Evolutionary conservation across 2,329 filamentous ascomycete genomes (phyloP).

Genomic region (Atkinsonella hypoxylon): DNA sequence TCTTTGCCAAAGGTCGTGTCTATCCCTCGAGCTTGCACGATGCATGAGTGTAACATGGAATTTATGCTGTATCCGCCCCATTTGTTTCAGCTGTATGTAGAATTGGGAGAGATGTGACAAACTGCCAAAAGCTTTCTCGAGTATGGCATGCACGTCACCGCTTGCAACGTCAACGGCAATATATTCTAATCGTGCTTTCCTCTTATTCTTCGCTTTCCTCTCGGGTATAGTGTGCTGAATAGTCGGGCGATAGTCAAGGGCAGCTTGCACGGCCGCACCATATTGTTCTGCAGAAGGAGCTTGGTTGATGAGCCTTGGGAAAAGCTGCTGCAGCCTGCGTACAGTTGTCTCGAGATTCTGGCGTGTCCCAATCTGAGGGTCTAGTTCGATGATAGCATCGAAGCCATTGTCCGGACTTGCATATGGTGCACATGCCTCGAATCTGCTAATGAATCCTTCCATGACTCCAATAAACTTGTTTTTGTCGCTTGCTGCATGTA

Average conservation of each 20-base stretch:
- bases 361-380: slow-evolving; percentile 65
- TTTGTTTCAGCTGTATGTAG: slow-evolving; percentile 63
- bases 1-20: slow-evolving; percentile 62
- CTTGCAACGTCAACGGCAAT: slow-evolving; percentile 38
- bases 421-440: slow-evolving; percentile 61
- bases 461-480: slow-evolving; percentile 79
- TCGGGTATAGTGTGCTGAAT: slow-evolving; percentile 64
- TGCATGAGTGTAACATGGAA: slow-evolving; percentile 97
- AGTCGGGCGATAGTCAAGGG: slow-evolving; percentile 65
- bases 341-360: slow-evolving; percentile 77
- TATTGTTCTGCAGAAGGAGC: slow-evolving; percentile 63
- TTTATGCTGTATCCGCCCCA: slow-evolving; percentile 62
- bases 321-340: slow-evolving; percentile 57
- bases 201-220: slow-evolving; percentile 10
- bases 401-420: slow-evolving; percentile 68
- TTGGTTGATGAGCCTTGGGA: slow-evolving; percentile 61
- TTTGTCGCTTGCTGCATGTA: slow-evolving; percentile 66
- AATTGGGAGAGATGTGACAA: slow-evolving; percentile 37
- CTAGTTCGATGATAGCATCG: slow-evolving; percentile 72
- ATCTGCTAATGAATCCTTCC: slow-evolving; percentile 83
- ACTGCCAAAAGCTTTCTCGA: slow-evolving; percentile 59
- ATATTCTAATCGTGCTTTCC: slow-evolving; percentile 44
- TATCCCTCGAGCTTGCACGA: slow-evolving; percentile 46
- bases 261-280: slow-evolving; percentile 65
- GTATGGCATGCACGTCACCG: slow-evolving; percentile 34